Evolutionary conservation across 192 early-diverging fungal species (phyloP).

Genomic region (Entomortierella chlamydospora): DNA sequence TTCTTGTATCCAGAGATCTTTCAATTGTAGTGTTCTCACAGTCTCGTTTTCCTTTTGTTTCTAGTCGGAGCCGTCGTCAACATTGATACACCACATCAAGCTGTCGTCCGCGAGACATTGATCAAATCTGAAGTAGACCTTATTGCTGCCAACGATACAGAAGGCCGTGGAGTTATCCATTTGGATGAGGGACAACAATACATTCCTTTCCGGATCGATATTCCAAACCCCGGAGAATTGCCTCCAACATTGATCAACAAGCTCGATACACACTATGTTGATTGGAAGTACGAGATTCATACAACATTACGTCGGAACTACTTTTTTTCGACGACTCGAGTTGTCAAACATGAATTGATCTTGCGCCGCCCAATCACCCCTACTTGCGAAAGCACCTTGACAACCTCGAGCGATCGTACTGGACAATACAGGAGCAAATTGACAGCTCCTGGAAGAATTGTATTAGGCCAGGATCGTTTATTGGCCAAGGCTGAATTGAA

Average conservation of each 20-base stretch:
- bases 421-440: slow-evolving; percentile 47
- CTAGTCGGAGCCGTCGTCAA: slow-evolving; percentile 48
- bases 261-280: slow-evolving; percentile 45
- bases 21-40: background rate
- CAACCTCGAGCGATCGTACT: slow-evolving; percentile 33
- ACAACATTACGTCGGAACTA: slow-evolving; percentile 37
- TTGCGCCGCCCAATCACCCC: slow-evolving; percentile 38
- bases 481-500: slow-evolving; percentile 32
- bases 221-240: slow-evolving; percentile 18
- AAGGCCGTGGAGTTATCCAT: slow-evolving; percentile 27
- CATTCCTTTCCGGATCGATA: slow-evolving; percentile 52
- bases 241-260: slow-evolving; percentile 54
- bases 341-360: slow-evolving; percentile 48
- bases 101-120: slow-evolving; percentile 19
- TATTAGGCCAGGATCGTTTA: slow-evolving; percentile 48
- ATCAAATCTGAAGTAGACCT: slow-evolving; percentile 22
- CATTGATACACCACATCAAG: slow-evolving; percentile 23
- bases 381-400: slow-evolving; percentile 11
- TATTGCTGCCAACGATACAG: slow-evolving; percentile 47
- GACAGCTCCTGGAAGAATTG: slow-evolving; percentile 28
- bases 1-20: background rate
- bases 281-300: slow-evolving; percentile 56
- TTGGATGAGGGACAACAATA: slow-evolving; percentile 36
- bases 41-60: background rate
- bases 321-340: slow-evolving; percentile 47